Percentiles rank a stretch among this genome's conserved stretches.
Evolutionary conservation across 441 rosid species (phyloP).

Genomic region (Populus hybrid): DNA sequence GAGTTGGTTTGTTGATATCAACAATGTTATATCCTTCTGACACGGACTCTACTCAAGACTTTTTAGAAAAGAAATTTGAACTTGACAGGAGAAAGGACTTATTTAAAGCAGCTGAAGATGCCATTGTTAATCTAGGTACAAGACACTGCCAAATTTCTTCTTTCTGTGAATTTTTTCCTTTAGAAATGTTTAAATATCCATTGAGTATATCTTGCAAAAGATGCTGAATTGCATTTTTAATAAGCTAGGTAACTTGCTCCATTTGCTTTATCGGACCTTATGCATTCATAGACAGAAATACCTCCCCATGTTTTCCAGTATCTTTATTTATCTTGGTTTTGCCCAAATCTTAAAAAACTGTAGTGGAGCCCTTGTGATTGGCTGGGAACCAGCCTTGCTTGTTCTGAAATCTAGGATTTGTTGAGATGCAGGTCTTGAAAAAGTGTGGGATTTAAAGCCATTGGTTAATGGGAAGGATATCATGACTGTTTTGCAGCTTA

Average conservation of each 20-base stretch:
- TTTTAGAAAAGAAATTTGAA: constrained; percentile 34
- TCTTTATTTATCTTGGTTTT: neutral
- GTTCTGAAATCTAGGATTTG: neutral
- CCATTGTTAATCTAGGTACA: constrained; percentile 60
- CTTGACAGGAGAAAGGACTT: constrained; percentile 51
- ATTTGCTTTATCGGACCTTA: neutral
- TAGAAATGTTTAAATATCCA: neutral
- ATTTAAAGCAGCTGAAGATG: constrained; percentile 51
- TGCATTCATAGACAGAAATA: neutral
- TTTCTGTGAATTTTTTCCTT: neutral
- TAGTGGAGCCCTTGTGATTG: neutral
- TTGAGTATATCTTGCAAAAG: neutral
- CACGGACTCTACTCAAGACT: constrained; percentile 34
- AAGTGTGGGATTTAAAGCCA: constrained; percentile 77
- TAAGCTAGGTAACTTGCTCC: neutral
- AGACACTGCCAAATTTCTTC: neutral
- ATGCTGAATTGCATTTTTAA: neutral
- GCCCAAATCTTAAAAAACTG: neutral
- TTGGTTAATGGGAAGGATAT: constrained; percentile 83
- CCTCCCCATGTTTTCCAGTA: neutral
- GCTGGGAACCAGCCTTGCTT: too few relatives aligned
- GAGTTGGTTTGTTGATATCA: constrained; percentile 68
- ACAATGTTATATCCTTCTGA: constrained; percentile 49
- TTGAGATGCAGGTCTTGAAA: constrained; percentile 62
- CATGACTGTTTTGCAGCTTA: constrained; percentile 69